Percentiles rank a stretch among this genome's conserved stretches.
These are phyloP conservation scores for Aspergillus vadensis DNA, from an alignment of 2,329 filamentous ascomycete species.

Conservation along the genomic window DNA sequence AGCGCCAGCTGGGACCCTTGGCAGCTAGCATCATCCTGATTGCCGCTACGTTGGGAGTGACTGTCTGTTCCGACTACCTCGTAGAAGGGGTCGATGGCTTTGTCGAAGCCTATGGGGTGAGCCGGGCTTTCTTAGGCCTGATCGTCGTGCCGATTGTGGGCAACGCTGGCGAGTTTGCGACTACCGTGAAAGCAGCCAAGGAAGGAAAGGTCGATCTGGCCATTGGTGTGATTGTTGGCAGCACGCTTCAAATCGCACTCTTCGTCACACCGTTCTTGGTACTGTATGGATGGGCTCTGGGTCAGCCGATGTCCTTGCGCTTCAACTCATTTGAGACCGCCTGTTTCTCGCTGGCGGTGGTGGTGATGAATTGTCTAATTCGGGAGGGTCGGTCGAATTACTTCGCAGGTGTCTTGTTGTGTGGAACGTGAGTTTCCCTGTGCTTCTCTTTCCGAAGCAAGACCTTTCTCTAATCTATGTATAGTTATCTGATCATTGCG, in stretches of 20 bases:
- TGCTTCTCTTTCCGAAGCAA: neutral
- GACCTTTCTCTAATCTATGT: slow-evolving; percentile 4
- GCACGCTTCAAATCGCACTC: slow-evolving; percentile 58
- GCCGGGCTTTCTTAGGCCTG: slow-evolving; percentile 60
- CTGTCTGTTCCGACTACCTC: slow-evolving; percentile 39
- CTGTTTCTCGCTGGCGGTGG: slow-evolving; percentile 23
- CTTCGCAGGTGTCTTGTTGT: slow-evolving; percentile 22
- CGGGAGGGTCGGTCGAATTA: slow-evolving; percentile 24
- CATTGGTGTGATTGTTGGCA: slow-evolving; percentile 58
- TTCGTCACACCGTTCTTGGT: slow-evolving; percentile 60
- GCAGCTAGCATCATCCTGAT: slow-evolving; percentile 22
- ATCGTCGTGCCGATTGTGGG: slow-evolving; percentile 60
- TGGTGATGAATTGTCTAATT: slow-evolving; percentile 26
- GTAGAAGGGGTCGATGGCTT: slow-evolving; percentile 58
- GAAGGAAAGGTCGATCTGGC: slow-evolving; percentile 62
- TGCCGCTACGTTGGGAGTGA: slow-evolving; percentile 22
- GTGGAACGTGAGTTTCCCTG: slow-evolving; percentile 22
- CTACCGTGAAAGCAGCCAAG: slow-evolving; percentile 56
- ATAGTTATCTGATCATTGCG: slow-evolving; percentile 22
- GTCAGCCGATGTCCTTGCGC: slow-evolving; percentile 47
- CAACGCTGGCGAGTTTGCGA: slow-evolving; percentile 60
- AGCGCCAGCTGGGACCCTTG: slow-evolving; percentile 15
- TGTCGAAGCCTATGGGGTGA: slow-evolving; percentile 54
- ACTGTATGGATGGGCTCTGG: slow-evolving; percentile 58
- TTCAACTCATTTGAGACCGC: slow-evolving; percentile 24